phyloP scores from a whole-genome alignment of 2,329 filamentous ascomycete species.

The Cercospora sojina region DNA sequence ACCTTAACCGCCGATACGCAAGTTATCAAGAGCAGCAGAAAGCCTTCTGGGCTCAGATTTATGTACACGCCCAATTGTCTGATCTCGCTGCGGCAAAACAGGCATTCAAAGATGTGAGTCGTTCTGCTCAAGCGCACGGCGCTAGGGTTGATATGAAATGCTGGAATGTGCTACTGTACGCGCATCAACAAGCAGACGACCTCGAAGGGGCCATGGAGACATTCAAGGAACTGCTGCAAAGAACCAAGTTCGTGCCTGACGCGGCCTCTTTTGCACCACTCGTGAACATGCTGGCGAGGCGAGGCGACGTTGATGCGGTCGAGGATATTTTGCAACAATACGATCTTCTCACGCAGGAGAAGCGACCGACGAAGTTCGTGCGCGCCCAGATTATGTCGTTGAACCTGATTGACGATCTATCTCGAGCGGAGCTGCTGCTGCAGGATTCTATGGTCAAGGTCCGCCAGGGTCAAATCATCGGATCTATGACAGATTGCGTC shows the following conservation, averaged over 20 bases:
- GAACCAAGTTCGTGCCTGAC: constrained; percentile 54
- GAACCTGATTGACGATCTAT: constrained; percentile 48
- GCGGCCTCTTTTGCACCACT: constrained; percentile 67
- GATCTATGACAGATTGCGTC: constrained; percentile 66
- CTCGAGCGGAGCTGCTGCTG: constrained; percentile 53
- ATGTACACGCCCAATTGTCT: constrained; percentile 68
- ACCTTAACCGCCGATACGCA: constrained; percentile 30
- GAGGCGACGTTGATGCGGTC: constrained; percentile 71
- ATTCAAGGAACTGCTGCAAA: constrained; percentile 61
- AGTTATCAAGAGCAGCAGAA: constrained; percentile 23
- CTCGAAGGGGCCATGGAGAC: constrained; percentile 63
- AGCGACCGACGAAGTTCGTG: constrained; percentile 58
- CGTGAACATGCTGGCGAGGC: constrained; percentile 67
- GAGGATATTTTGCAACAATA: constrained; percentile 61
- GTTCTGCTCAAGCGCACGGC: constrained; percentile 30
- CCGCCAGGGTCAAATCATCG: constrained; percentile 47
- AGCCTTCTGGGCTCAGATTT: constrained; percentile 56
- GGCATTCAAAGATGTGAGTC: constrained; percentile 62
- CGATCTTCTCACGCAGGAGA: constrained; percentile 56
- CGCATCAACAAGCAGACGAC: constrained; percentile 65
- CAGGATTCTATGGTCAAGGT: constrained; percentile 50
- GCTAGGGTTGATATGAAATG: constrained; percentile 55
- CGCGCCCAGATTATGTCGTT: constrained; percentile 66
- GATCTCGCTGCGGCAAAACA: constrained; percentile 60
- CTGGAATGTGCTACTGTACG: constrained; percentile 77